Conservation (phyloP, 345 rosid genomes). For the Sonneratia alba region DNA sequence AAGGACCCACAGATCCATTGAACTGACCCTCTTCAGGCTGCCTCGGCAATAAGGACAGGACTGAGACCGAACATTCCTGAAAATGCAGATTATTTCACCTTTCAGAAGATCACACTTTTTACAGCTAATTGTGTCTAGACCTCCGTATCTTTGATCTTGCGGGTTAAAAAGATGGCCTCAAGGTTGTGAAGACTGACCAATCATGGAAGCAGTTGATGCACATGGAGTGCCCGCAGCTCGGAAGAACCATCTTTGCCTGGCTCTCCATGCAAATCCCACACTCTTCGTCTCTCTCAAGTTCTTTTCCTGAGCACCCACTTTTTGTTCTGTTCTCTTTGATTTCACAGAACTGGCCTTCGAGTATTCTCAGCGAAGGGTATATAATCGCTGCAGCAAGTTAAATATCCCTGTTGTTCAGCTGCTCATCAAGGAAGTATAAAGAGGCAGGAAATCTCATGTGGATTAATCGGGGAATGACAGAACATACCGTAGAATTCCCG, state of each 20-base stretch:
- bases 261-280: slow-evolving; percentile 74
- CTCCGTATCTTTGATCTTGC: not conserved
- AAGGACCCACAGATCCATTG: slow-evolving; percentile 53
- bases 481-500: slow-evolving; percentile 62
- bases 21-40: slow-evolving; percentile 40
- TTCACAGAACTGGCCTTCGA: slow-evolving; percentile 30
- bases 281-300: slow-evolving; percentile 43
- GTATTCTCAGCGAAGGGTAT: slow-evolving; percentile 52
- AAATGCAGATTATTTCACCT: slow-evolving; percentile 2
- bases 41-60: slow-evolving; percentile 71
- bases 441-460: not conserved
- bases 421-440: not conserved
- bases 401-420: not conserved
- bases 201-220: slow-evolving; percentile 57
- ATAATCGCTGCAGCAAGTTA: slow-evolving; percentile 38
- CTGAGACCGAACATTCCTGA: slow-evolving; percentile 53
- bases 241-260: slow-evolving; percentile 38
- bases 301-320: slow-evolving; percentile 19
- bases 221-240: slow-evolving; percentile 53
- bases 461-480: not conserved
- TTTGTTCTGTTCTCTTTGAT: slow-evolving; percentile 19
- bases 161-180: not conserved
- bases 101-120: not conserved
- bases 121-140: not conserved
- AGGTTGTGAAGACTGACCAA: slow-evolving; percentile 25